Base-by-base conservation (phyloP, 768 basidiomycete genomes). In the Piloderma croceum region DNA sequence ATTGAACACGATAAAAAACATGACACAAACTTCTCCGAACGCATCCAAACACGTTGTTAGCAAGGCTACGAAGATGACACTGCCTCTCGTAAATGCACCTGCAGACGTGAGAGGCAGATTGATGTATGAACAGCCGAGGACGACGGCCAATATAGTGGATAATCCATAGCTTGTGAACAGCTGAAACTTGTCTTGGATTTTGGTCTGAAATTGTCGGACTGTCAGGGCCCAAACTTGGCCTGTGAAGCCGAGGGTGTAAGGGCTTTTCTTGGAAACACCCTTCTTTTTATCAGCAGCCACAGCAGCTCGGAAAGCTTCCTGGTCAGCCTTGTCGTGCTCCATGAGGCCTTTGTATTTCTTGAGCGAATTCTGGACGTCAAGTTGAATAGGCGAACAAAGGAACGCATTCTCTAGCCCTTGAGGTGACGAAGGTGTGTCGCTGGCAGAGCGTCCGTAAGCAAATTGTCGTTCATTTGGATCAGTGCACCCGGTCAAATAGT, bases 21-120 rank as follows among this genome's bases (percentile, higher is more conserved):
- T 34, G 49, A 54, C 38, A 58, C 61, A 20, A 57, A 78, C 73
- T 68, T 83, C 87, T 34, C 76, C 72, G 49, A 86, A 87, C 0
- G 83, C 83, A 50, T 86, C 80, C 39, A 88, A 65, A 54, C 75
- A 75, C 34, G 77, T 79, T 3, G 71, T 63, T 36, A 81, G 52
- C 49, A 76, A 54, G 18, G 68, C 70, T 32, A 62, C 46, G 56
- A 83, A 81, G 32, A 83, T 64, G 34, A 81, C 73, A 50, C 85
- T 73, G 34, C 88, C 89, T 46, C 90, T 78, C 19, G 90, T 90
- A 64, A 96, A 96, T 0, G 83, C 87, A 23, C 91, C 91, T 31
- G 74, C 71, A 5, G 90, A 77, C 0, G 83, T 81, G 11, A 71
- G 52, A 2, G 88, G 85, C 36, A 84, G 72, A 35, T 83, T 76